These are phyloP conservation scores for Wickerhamiella shivajii DNA, from an alignment of 805 yeast species.

Conservation along the genomic window DNA sequence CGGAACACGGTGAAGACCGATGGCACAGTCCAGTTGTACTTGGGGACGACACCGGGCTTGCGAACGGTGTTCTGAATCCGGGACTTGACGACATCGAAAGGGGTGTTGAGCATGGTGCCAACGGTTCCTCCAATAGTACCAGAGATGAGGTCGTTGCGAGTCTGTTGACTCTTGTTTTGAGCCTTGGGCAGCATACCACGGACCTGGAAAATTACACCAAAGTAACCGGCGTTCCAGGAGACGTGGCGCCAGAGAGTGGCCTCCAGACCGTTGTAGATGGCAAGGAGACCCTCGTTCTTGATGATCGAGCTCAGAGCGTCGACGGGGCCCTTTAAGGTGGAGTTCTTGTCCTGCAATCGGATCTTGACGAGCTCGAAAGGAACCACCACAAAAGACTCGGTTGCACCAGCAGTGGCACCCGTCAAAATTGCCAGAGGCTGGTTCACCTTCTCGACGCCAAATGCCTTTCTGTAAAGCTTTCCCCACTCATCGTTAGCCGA, in stretches of 20 bases:
- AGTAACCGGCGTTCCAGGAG: conserved; percentile 95
- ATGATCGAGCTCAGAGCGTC: conserved; percentile 68
- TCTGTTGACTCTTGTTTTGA: conserved; percentile 52
- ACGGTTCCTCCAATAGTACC: conserved; percentile 96
- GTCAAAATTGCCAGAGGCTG: conserved; percentile 79
- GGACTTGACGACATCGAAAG: conserved; percentile 91
- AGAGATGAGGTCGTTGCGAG: conserved; percentile 73
- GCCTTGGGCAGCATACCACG: conserved; percentile 69
- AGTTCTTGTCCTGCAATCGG: conserved; percentile 76
- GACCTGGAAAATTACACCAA: conserved; percentile 85
- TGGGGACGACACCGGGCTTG: conserved; percentile 61
- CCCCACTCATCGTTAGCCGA: conserved; percentile 98
- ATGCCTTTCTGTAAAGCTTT: conserved; percentile 54
- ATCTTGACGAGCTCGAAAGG: conserved; percentile 95
- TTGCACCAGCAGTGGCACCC: conserved; percentile 98
- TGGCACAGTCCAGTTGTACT: conserved; percentile 87
- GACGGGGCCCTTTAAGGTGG: conserved; percentile 68
- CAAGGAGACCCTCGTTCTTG: conserved; percentile 59
- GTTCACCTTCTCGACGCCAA: conserved; percentile 54
- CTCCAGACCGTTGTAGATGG: conserved; percentile 88
- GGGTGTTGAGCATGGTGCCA: conserved; percentile 91
- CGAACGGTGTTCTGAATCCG: conserved; percentile 71
- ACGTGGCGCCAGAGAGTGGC: conserved; percentile 96
- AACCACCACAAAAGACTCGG: conserved; percentile 91
- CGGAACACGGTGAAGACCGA: conserved; percentile 54